phyloP scores from a whole-genome alignment of 2,329 filamentous ascomycete genomes.

The Raffaelea ambrosiae region DNA sequence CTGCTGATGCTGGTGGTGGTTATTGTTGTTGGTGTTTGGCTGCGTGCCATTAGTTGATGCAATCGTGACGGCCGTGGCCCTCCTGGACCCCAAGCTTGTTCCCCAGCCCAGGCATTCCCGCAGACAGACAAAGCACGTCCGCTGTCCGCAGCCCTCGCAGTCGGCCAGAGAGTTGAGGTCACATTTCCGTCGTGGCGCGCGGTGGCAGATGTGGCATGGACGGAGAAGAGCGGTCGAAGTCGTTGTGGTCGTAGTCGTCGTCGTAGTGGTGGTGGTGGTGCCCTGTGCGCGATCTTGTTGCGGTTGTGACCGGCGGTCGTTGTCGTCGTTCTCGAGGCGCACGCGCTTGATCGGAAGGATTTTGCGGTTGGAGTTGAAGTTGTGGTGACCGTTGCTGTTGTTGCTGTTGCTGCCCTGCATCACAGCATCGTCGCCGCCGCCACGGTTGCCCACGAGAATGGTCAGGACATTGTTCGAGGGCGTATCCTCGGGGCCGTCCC shows the following conservation, averaged over 20 bases:
- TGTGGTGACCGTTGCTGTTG: neutral
- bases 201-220: conserved; percentile 61
- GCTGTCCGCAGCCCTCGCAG: conserved; percentile 52
- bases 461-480: neutral
- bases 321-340: no score
- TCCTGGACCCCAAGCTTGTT: conserved; percentile 1
- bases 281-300: no score
- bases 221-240: conserved; percentile 25
- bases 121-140: conserved; percentile 63
- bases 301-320: neutral
- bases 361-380: neutral
- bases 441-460: neutral
- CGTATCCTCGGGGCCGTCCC: neutral
- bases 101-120: conserved; percentile 50
- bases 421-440: neutral
- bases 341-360: neutral
- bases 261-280: conserved; percentile 7
- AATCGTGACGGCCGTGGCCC: conserved; percentile 2
- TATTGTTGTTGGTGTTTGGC: conserved; percentile 1
- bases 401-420: neutral
- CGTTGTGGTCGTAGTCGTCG: conserved; percentile 6
- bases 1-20: no score
- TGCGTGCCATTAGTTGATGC: conserved; percentile 13
- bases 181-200: conserved; percentile 54
- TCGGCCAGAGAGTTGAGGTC: conserved; percentile 59